These are phyloP conservation scores for Plenodomus biglobosus DNA, from an alignment of 2,329 filamentous ascomycete genomes.

Conservation along the genomic window DNA sequence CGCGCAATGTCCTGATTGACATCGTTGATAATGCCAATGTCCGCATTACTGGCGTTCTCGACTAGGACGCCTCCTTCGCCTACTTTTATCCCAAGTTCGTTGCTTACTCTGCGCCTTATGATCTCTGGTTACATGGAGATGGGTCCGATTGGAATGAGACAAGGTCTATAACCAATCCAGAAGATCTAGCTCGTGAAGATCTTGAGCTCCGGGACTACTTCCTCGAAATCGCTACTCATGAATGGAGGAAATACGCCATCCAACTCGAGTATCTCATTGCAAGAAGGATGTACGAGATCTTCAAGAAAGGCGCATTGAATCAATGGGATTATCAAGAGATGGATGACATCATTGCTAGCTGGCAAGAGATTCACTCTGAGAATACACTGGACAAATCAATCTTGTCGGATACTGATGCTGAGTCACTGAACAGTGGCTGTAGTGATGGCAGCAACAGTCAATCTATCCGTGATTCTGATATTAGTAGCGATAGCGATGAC, in stretches of 20 bases:
- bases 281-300: neutral
- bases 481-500: too few relatives aligned
- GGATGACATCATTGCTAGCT: too few relatives aligned
- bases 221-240: conserved; percentile 14
- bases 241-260: conserved; percentile 26
- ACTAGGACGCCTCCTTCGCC: conserved; percentile 24
- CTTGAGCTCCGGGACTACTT: conserved; percentile 15
- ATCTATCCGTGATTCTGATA: too few relatives aligned
- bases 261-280: conserved; percentile 19
- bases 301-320: too few relatives aligned
- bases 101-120: conserved; percentile 16
- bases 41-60: conserved; percentile 23
- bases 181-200: too few relatives aligned
- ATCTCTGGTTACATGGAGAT: conserved; percentile 16
- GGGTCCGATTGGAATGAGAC: conserved; percentile 10
- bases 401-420: too few relatives aligned
- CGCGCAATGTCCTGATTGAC: conserved; percentile 24
- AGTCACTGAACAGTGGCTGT: too few relatives aligned
- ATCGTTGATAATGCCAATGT: conserved; percentile 5
- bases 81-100: conserved; percentile 21
- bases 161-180: conserved; percentile 14
- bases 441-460: too few relatives aligned
- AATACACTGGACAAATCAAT: too few relatives aligned
- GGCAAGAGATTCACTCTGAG: too few relatives aligned
- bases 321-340: too few relatives aligned